phyloP scores from a whole-genome alignment of 345 rosid genomes.

The Murraya koenigii region DNA sequence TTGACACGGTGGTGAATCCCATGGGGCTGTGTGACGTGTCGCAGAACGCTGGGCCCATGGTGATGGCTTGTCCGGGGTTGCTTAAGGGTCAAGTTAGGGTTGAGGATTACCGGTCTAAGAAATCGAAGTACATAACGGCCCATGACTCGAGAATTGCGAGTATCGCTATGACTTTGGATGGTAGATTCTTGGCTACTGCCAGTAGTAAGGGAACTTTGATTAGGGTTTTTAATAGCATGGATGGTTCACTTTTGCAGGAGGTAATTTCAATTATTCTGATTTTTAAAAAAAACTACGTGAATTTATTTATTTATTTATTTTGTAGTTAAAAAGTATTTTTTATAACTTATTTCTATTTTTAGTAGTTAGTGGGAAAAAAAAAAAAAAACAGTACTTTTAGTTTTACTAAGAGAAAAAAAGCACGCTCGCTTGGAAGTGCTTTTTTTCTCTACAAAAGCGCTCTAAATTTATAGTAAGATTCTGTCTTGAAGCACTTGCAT shows the following conservation, averaged over 20 bases:
- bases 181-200: constrained; percentile 45
- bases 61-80: constrained; percentile 40
- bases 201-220: constrained; percentile 51
- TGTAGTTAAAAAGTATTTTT: no score
- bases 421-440: neutral
- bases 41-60: constrained; percentile 31
- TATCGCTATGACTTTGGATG: constrained; percentile 38
- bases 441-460: neutral
- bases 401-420: no score
- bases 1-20: constrained; percentile 41
- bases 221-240: constrained; percentile 43
- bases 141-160: constrained; percentile 44
- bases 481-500: neutral
- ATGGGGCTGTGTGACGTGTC: constrained; percentile 48
- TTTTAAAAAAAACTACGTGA: no score
- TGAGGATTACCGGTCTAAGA: constrained; percentile 39
- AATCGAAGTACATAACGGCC: constrained; percentile 38
- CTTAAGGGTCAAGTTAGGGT: constrained; percentile 51
- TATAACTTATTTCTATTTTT: no score
- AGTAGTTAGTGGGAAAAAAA: neutral
- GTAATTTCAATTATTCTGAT: constrained; percentile 16
- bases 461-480: no score
- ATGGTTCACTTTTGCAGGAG: constrained; percentile 47
- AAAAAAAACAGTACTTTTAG: no score
- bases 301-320: neutral